Evolutionary conservation across 2,329 filamentous ascomycete species (phyloP).

Genomic region (Cercospora berteroae): DNA sequence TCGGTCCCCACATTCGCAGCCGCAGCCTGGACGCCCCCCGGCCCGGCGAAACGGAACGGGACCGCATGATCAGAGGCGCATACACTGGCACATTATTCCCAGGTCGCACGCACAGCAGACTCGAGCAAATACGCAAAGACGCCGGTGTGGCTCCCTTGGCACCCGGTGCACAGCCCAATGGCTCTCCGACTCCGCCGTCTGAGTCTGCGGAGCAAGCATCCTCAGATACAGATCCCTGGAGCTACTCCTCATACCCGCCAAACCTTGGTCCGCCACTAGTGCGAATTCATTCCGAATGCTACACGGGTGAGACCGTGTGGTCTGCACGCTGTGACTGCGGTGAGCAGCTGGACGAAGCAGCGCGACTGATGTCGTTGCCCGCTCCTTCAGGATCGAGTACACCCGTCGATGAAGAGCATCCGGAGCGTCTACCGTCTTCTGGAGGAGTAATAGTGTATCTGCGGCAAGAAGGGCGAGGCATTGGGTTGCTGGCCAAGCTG

Average conservation of each 20-base stretch:
- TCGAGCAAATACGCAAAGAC: constrained; percentile 52
- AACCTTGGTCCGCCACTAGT: constrained; percentile 66
- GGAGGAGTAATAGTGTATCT: constrained; percentile 95
- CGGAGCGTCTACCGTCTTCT: constrained; percentile 45
- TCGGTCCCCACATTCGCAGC: constrained; percentile 79
- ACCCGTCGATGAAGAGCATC: constrained; percentile 22
- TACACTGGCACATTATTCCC: constrained; percentile 87
- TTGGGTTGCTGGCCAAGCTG: constrained; percentile 89
- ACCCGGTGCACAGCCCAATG: constrained; percentile 26
- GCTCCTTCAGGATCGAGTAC: constrained; percentile 32
- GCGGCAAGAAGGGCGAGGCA: constrained; percentile 91
- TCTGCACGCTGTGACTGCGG: constrained; percentile 96
- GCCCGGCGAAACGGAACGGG: constrained; percentile 78
- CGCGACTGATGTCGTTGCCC: constrained; percentile 71
- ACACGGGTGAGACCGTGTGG: constrained; percentile 98
- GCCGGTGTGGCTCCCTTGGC: constrained; percentile 34
- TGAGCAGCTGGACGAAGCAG: constrained; percentile 95
- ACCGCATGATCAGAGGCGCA: constrained; percentile 90
- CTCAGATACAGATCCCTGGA: constrained; percentile 17
- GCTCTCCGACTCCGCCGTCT: constrained; percentile 10
- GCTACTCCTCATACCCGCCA: constrained; percentile 29
- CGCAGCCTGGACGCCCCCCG: constrained; percentile 67
- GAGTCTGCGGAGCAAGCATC: constrained; percentile 3
- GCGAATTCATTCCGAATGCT: constrained; percentile 95
- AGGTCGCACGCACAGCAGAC: constrained; percentile 72